These are phyloP conservation scores for Gentiana macrophylla DNA, from an alignment of 257 asterid genomes.

Conservation along the genomic window DNA sequence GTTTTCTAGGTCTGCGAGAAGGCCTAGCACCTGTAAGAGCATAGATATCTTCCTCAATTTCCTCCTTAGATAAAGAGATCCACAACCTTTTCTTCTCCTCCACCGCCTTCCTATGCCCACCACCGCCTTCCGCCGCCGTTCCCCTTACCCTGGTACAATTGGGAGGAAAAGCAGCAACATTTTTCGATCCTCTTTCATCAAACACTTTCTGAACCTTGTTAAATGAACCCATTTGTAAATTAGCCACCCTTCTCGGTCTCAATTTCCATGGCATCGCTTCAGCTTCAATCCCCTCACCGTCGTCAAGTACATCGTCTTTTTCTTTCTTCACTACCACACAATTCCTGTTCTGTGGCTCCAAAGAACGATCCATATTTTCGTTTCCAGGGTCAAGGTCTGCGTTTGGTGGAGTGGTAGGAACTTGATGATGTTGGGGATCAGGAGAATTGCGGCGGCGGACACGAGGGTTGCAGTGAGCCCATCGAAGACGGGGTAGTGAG, in stretches of 20 bases:
- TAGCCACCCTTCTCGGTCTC: constrained; percentile 47
- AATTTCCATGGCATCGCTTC: constrained; percentile 55
- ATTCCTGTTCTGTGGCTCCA: constrained; percentile 1
- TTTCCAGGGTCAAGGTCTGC: constrained; percentile 14
- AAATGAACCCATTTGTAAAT: background rate
- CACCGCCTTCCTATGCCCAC: constrained; percentile 15
- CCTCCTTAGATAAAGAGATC: constrained; percentile 78
- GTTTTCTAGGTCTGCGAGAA: constrained; percentile 59
- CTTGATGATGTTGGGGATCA: constrained; percentile 14
- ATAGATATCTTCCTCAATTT: constrained; percentile 84
- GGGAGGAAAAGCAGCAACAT: no score
- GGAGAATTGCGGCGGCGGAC: constrained; percentile 55
- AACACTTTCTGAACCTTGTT: constrained; percentile 16
- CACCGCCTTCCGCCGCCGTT: constrained; percentile 27
- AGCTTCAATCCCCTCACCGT: constrained; percentile 30
- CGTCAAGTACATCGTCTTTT: background rate
- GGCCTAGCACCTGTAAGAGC: constrained; percentile 77
- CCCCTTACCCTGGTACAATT: background rate
- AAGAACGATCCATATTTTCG: background rate
- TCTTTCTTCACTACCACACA: background rate
- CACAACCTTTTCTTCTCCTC: constrained; percentile 55
- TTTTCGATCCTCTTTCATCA: constrained; percentile 10
- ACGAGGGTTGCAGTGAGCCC: constrained; percentile 65
- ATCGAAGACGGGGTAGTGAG: constrained; percentile 49
- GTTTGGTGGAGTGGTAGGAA: constrained; percentile 16